These are phyloP conservation scores for Penicillium freii DNA, from an alignment of 2,329 filamentous ascomycete genomes.

Conservation along the genomic window DNA sequence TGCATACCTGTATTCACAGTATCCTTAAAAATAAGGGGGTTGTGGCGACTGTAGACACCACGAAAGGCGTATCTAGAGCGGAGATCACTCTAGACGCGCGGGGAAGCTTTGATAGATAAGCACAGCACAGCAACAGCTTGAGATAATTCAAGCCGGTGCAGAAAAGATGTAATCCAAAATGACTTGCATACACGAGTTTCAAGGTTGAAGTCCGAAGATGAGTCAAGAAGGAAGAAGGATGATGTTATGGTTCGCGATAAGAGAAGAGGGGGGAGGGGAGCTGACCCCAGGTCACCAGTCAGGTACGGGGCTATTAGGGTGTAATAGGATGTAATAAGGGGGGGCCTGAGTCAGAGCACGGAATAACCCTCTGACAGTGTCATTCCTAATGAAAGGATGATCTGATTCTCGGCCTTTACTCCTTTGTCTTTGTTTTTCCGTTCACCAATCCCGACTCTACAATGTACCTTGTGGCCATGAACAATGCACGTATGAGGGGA, in stretches of 20 bases:
- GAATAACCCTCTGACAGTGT: constrained; percentile 4
- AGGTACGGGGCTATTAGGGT: constrained; percentile 12
- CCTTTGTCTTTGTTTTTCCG: background rate
- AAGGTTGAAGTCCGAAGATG: background rate
- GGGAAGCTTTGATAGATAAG: constrained; percentile 30
- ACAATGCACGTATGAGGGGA: constrained; percentile 7
- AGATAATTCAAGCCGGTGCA: constrained; percentile 9
- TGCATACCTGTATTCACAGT: constrained; percentile 10
- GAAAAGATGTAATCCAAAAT: constrained; percentile 2
- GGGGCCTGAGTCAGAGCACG: constrained; percentile 23
- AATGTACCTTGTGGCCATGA: constrained; percentile 6
- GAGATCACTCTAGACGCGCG: constrained; percentile 29
- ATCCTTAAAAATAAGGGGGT: background rate
- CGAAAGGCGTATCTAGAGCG: constrained; percentile 27
- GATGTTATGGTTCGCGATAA: constrained; percentile 18
- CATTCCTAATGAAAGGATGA: constrained; percentile 1
- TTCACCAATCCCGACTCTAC: constrained; percentile 8
- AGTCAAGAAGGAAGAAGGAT: constrained; percentile 12
- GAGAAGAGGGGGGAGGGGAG: constrained; percentile 12
- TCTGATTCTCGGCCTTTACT: background rate
- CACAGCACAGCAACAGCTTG: constrained; percentile 26
- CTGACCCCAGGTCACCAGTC: constrained; percentile 13
- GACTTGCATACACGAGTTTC: constrained; percentile 7
- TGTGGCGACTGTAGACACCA: background rate
- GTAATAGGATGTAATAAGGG: constrained; percentile 10